These are phyloP conservation scores for Bisporella sp. DNA, from an alignment of 2,329 filamentous ascomycete genomes.

Conservation along the genomic window DNA sequence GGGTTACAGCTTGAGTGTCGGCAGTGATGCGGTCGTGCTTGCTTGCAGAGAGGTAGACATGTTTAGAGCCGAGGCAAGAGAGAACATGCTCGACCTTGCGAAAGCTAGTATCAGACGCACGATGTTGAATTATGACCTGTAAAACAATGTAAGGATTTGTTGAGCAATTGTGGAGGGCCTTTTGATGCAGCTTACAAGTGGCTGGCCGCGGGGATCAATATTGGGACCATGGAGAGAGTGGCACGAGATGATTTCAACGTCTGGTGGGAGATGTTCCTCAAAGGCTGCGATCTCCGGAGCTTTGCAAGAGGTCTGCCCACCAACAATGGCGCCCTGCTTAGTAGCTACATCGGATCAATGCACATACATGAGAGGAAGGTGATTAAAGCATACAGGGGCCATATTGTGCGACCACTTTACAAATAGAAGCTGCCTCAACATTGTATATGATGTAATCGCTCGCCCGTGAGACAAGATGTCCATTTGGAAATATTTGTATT, in stretches of 20 bases:
- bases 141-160: background rate
- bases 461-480: slow-evolving; percentile 87
- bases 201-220: slow-evolving; percentile 82
- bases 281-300: slow-evolving; percentile 93
- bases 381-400: slow-evolving; percentile 70
- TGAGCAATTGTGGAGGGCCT: background rate
- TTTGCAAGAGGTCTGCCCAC: slow-evolving; percentile 97
- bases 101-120: slow-evolving; percentile 70
- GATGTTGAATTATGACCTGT: slow-evolving; percentile 81
- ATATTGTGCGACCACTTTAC: slow-evolving; percentile 78
- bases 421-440: slow-evolving; percentile 89
- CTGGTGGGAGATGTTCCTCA: slow-evolving; percentile 75
- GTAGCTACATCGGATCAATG: slow-evolving; percentile 54
- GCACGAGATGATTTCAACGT: slow-evolving; percentile 91
- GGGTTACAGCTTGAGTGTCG: slow-evolving; percentile 95
- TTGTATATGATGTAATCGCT: slow-evolving; percentile 99
- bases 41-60: slow-evolving; percentile 78
- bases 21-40: slow-evolving; percentile 96
- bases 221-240: slow-evolving; percentile 94
- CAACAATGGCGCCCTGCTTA: slow-evolving; percentile 90
- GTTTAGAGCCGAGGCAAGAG: slow-evolving; percentile 74
- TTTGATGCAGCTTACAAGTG: slow-evolving; percentile 51
- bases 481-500: slow-evolving; percentile 87
- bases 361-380: background rate
- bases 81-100: slow-evolving; percentile 75